Conservation (phyloP, 1,284 basidiomycete species). For the Irpex sp. region DNA sequence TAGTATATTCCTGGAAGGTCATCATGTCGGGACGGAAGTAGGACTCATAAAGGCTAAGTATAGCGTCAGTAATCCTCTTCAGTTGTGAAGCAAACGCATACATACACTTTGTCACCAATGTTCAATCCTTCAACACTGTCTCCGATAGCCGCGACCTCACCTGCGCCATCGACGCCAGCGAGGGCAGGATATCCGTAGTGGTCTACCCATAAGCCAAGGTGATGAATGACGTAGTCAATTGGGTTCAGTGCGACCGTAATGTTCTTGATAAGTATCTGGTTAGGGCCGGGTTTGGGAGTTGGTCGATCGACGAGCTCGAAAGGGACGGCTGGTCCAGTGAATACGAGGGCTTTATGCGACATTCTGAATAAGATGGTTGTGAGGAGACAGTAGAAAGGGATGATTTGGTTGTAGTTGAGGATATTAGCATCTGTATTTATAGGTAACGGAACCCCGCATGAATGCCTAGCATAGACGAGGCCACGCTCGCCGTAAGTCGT, state of each 20-base stretch:
- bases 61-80: neutral
- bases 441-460: too few relatives aligned
- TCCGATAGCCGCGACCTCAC: neutral
- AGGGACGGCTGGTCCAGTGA: neutral
- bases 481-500: too few relatives aligned
- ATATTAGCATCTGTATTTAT: too few relatives aligned
- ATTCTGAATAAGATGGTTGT: neutral
- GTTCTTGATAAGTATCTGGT: slow-evolving; percentile 1
- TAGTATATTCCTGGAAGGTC: slow-evolving; percentile 20
- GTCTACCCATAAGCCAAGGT: neutral
- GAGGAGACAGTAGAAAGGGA: too few relatives aligned
- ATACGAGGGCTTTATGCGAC: neutral
- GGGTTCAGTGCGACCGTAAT: neutral
- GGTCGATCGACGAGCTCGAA: neutral
- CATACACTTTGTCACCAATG: neutral
- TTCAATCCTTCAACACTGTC: neutral
- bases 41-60: neutral
- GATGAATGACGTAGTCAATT: neutral
- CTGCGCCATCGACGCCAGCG: neutral
- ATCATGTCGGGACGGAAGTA: slow-evolving; percentile 5
- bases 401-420: too few relatives aligned
- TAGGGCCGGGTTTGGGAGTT: neutral
- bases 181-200: neutral
- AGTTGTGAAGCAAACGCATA: neutral
- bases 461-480: too few relatives aligned